Base-by-base conservation (phyloP, 768 basidiomycete species). In the Hericium coralloides region DNA sequence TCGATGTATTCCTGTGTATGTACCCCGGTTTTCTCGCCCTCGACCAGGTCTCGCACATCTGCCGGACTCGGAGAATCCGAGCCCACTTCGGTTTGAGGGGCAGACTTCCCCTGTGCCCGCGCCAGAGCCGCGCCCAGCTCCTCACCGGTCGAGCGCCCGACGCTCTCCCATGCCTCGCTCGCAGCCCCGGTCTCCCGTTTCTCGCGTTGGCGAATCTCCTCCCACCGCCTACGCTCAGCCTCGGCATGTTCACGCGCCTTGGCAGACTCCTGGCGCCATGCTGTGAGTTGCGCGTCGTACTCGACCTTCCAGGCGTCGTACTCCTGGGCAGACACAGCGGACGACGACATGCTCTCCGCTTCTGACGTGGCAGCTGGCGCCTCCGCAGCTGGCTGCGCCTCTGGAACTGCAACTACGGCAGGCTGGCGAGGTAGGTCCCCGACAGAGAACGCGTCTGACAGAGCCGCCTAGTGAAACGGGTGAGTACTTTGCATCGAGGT, bases 171-270 rank as follows among this genome's bases (percentile, higher is more conserved):
- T 38, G 26, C 22, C 56, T 70, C 63, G 2, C 59, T 60, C 26
- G 74, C 59, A 23, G 58, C 15, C 39, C 51, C 31, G 26, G 53
- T 59, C 61, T 54, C 47, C 53, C 61, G 53, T 62, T 59, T 73
- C 69, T 87, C 84, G 37, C 73, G 73, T 36, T 74, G 76, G 43
- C 90, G 79, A 50, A 86, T 73, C 15, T 74, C 72, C 66, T 88
- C 89, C 88, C 87, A 92, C 59, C 77, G 75, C 45, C 77, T 77
- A 10, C 89, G 85, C 68, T 84, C 81, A 59, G 76, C 77, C 72
- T 90, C 89, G 9, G 89, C 86, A 67, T 85, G 89, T 66, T 81
- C 75, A 53, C 89, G 84, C 47, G 83, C 84, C 58, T 80, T 80
- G 31, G 88, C 84, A 39, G 84, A 85, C 63, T 83, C 80, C 22